phyloP scores from a whole-genome alignment of 2,329 filamentous ascomycete species.

The Torrubiellomyces zombiae region DNA sequence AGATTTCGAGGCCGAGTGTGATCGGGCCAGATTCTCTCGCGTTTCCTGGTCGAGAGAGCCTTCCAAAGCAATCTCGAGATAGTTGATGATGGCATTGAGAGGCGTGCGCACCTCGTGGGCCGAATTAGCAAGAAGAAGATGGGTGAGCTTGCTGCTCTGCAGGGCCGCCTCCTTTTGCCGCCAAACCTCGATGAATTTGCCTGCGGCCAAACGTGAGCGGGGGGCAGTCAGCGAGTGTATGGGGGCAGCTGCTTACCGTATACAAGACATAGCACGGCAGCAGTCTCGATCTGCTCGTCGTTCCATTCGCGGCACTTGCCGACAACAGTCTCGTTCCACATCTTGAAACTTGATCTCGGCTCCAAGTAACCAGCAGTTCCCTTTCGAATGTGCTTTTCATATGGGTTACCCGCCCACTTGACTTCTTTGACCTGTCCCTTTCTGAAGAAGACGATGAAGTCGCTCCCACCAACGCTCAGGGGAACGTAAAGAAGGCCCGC shows the following conservation, averaged over 20 bases:
- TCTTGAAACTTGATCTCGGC: constrained; percentile 62
- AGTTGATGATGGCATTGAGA: constrained; percentile 87
- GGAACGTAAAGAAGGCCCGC: constrained; percentile 72
- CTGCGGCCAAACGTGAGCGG: no score
- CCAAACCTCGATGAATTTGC: constrained; percentile 82
- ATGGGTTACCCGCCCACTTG: constrained; percentile 77
- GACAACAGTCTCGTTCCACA: constrained; percentile 65
- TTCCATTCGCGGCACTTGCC: constrained; percentile 79
- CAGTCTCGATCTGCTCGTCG: constrained; percentile 77
- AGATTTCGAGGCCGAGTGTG: constrained; percentile 82
- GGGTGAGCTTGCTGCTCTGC: constrained; percentile 66
- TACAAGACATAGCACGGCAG: constrained; percentile 71
- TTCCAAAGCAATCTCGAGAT: constrained; percentile 79
- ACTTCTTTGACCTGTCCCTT: constrained; percentile 58
- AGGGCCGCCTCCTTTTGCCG: constrained; percentile 74
- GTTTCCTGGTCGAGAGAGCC: constrained; percentile 66
- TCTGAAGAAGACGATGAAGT: constrained; percentile 89
- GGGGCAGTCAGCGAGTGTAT: no score
- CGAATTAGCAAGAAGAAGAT: constrained; percentile 67
- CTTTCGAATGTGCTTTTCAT: constrained; percentile 59
- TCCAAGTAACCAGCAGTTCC: constrained; percentile 61
- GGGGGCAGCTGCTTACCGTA: constrained; percentile 44
- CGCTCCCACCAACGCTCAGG: constrained; percentile 54
- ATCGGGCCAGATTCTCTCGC: constrained; percentile 66
- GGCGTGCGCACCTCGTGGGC: constrained; percentile 86